Evolutionary conservation across 345 rosid genomes (phyloP).

Genomic region (Physaria fendleri): DNA sequence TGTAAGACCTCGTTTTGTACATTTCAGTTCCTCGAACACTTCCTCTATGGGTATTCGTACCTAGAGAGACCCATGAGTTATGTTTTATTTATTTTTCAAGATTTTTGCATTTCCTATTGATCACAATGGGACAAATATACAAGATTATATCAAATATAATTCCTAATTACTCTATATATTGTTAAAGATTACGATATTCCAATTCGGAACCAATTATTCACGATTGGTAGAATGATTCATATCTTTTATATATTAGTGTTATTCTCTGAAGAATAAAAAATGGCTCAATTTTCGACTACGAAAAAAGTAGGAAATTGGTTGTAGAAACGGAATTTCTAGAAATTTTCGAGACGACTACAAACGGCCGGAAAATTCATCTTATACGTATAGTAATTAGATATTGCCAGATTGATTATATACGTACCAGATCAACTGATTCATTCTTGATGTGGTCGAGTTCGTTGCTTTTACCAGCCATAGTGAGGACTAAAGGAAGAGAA

Average conservation of each 20-base stretch:
- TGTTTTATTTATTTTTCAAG: neutral
- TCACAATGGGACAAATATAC: neutral
- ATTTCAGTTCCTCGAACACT: constrained; percentile 63
- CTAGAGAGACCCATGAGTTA: constrained; percentile 2
- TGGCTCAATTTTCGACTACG: too few relatives aligned
- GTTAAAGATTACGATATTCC: too few relatives aligned
- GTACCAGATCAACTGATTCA: constrained; percentile 80
- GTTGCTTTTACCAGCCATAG: constrained; percentile 34
- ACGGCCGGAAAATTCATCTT: too few relatives aligned
- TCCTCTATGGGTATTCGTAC: constrained; percentile 65
- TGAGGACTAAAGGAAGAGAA: neutral
- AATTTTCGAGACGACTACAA: too few relatives aligned
- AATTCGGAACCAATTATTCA: too few relatives aligned
- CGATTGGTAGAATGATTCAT: too few relatives aligned
- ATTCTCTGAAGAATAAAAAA: too few relatives aligned
- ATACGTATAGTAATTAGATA: too few relatives aligned
- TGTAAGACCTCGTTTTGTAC: constrained; percentile 48
- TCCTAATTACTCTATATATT: neutral
- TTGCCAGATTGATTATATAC: too few relatives aligned
- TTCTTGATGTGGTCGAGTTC: constrained; percentile 60
- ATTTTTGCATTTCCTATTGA: neutral
- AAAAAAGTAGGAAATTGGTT: too few relatives aligned
- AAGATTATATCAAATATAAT: neutral
- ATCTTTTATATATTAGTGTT: too few relatives aligned
- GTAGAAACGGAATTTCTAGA: too few relatives aligned